Evolutionary conservation across 2,329 filamentous ascomycete species (phyloP), one percentile per base, ranked within the genome.

Genomic region (Colletotrichum australisinense): DNA sequence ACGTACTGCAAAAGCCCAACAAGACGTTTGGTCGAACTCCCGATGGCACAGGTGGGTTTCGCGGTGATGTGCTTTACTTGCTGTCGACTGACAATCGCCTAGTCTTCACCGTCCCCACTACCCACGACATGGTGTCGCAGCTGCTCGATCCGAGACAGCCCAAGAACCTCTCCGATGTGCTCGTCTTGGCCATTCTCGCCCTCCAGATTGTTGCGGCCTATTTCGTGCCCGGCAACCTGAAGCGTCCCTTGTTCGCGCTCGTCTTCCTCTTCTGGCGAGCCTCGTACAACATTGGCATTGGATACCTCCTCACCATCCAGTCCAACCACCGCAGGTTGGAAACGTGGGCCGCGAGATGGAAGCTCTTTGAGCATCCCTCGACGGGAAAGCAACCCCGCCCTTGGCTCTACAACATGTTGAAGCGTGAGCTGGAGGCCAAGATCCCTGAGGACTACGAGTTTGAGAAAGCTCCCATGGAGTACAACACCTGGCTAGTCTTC

Each of bases 61-160:
- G 32, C 58, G 22, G 66, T 49, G 16, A 19, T 30, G 35, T 60
- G 28, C n/a, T 19, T 62, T 35, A 65, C 8, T 58, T 52, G 12
- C 30, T 42, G 26, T 38, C 52, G 67, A 32, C 67, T 42, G 16
- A 62, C 28, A 46, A 67, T 35, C 38, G 60, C 53, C 60, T 79
- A 98, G 97, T 98, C 79, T 99, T 99, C 81, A 93, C 95, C 72
- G 97, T 99, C 67, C 97, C 97, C 60, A 93, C 95, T 75, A 99
- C 97, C 69, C 95, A 98, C 87, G 97, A 99, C 85, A 98, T 99
- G 97, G 96, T 99, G 78, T 97, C 96, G 64, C 97, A 98, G 85
- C 90, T 99, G 68, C 91, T 99, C 78, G 97, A 97, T 78, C 97
- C 97, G 64, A 94, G 93, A 77, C 93, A 98, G 81, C 95, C 97